Evolutionary conservation across 2,329 filamentous ascomycete species (phyloP), one percentile per base, ranked within the genome.

Genomic region (Dactylellina haptotyla): DNA sequence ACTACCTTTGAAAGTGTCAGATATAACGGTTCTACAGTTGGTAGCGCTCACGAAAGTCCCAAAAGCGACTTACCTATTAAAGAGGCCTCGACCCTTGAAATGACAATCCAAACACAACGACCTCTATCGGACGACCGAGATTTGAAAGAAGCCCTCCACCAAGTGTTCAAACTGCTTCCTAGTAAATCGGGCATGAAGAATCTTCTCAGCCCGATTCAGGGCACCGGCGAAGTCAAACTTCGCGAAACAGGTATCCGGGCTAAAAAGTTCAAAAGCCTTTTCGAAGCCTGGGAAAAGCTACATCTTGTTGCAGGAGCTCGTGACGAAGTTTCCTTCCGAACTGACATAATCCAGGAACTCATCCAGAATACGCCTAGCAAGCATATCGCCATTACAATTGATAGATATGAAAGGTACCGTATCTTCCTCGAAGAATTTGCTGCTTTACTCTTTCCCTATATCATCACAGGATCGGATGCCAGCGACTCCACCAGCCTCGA

Each of bases 381-480:
- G 30, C 57, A 76, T 26, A 75, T 80, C 20, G 78, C 77, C 25
- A 76, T 77, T 57, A 79, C 78, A 34, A 78, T 83, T 28, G 80
- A 81, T 14, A 76, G 77, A 10, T 84, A 84, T 54, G 82, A 83
- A 70, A 76, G 78, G 4, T 83, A 81, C 76, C 80, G 82, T 18
- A 77, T 75, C 18, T 81, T 83, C 72, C 75, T 84, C 18, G 78
- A 79, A 45, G 78, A 78, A 23, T 78, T 83, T 28, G 78, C 81
- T 0, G 76, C 77, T 23, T 73, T 82, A 12, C 80, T 84, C 9
- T 82, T 81, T 66, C 80, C 80, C 3, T 81, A 79, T 76, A 80
- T 80, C 3, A 77, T 78, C 9, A 81, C 82, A 6, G 82, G 83
- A 62, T 82, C 81, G 75, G 41, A 2, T 16, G 77, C 80, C 2